Conservation (phyloP, 495 filamentous ascomycete genomes). For the Penicillium fimorum region DNA sequence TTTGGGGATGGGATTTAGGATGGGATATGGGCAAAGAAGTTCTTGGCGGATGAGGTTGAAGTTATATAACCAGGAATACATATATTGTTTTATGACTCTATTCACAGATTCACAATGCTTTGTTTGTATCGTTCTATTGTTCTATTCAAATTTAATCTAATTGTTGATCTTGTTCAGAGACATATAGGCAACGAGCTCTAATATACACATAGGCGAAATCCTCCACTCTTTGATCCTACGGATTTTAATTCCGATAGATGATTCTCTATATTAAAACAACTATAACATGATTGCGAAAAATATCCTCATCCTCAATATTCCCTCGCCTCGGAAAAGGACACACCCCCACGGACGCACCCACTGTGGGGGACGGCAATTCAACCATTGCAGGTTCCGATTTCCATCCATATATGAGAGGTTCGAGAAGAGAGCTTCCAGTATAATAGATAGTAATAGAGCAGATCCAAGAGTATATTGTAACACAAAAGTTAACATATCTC, state of each 20-base stretch:
- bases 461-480: too few relatives aligned
- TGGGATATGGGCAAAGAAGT: slow-evolving; percentile 7
- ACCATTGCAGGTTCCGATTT: too few relatives aligned
- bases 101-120: neutral
- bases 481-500: too few relatives aligned
- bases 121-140: neutral
- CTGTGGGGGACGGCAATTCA: neutral
- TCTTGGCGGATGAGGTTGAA: slow-evolving; percentile 9
- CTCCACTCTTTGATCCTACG: neutral
- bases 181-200: neutral
- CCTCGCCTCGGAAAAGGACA: neutral
- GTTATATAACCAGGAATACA: neutral
- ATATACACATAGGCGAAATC: too few relatives aligned
- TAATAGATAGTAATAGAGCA: too few relatives aligned
- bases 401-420: too few relatives aligned
- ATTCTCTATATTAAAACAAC: neutral
- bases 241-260: neutral
- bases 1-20: neutral
- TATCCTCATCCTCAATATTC: neutral
- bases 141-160: neutral
- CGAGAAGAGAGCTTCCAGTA: too few relatives aligned
- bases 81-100: neutral
- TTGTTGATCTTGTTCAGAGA: neutral
- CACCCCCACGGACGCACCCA: neutral
- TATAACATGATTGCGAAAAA: neutral